Percentiles rank a stretch among this genome's conserved stretches.
These are phyloP conservation scores for Oryza brachyantha DNA, from an alignment of 176 grass and related monocot genomes.

Conservation along the genomic window DNA sequence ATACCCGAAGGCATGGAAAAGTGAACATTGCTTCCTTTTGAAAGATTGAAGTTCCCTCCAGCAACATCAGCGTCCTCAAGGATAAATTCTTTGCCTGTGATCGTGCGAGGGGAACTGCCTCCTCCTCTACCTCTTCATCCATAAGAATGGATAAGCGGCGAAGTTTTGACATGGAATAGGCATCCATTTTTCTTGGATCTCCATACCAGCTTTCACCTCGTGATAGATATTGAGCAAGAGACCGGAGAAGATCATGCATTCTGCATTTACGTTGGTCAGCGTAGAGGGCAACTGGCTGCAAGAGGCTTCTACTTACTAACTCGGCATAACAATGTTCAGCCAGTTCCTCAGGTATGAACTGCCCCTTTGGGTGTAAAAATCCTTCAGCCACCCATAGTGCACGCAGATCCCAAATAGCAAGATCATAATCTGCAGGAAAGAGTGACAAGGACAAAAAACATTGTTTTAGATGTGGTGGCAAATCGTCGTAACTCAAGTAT, in stretches of 20 bases:
- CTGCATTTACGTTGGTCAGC: neutral
- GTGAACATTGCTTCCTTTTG: neutral
- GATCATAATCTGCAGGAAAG: neutral
- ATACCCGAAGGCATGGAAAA: neutral
- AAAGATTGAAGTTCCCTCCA: neutral
- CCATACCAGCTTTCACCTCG: slow-evolving; percentile 6
- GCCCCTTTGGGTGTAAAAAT: neutral
- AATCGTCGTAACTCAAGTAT: slow-evolving; percentile 1
- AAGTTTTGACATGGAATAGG: neutral
- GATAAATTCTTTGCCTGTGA: neutral
- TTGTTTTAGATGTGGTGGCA: too few species aligned
- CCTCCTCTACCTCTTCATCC: neutral
- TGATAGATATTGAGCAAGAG: slow-evolving; percentile 22
- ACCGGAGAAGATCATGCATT: slow-evolving; percentile 29
- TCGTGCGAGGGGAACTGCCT: neutral
- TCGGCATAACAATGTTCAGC: slow-evolving; percentile 31
- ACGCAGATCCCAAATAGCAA: neutral
- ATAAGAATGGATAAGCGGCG: neutral
- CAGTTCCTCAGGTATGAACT: slow-evolving; percentile 17
- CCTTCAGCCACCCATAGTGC: slow-evolving; percentile 32
- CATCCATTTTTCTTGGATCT: slow-evolving; percentile 3
- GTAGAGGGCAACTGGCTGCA: neutral
- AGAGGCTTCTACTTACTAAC: too few species aligned
- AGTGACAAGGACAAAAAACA: too few species aligned
- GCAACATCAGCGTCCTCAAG: slow-evolving; percentile 11